Evolutionary conservation across 495 filamentous ascomycete species (phyloP).

Genomic region (Echria macrotheca): DNA sequence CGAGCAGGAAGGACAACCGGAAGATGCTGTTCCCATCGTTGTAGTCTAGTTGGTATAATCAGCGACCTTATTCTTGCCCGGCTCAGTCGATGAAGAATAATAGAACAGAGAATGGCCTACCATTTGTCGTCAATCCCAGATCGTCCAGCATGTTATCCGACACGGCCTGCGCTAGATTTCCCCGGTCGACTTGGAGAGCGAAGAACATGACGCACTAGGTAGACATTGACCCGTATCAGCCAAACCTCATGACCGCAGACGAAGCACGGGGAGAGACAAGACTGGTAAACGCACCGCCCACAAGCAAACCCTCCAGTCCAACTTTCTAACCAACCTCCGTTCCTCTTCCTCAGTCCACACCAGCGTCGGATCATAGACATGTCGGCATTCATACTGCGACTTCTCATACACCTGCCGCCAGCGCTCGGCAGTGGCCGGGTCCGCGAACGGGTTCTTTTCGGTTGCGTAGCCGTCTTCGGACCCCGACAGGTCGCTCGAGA

Average conservation of each 20-base stretch:
- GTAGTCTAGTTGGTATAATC: conserved; percentile 46
- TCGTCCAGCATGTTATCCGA: conserved; percentile 53
- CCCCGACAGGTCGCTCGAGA: conserved; percentile 4
- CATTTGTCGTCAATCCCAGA: conserved; percentile 49
- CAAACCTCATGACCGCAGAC: too few relatives aligned
- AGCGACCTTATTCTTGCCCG: conserved; percentile 16
- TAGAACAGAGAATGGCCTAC: too few relatives aligned
- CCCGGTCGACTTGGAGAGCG: conserved; percentile 52
- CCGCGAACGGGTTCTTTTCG: conserved; percentile 37
- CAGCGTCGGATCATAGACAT: conserved; percentile 47
- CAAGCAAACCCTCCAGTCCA: conserved; percentile 45
- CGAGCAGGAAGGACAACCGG: conserved; percentile 57
- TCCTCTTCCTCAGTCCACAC: conserved; percentile 53
- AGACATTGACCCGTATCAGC: too few relatives aligned
- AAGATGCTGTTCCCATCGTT: conserved; percentile 75
- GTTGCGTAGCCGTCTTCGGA: conserved; percentile 8
- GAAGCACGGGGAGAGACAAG: too few relatives aligned
- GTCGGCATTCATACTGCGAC: conserved; percentile 44
- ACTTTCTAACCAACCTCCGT: conserved; percentile 40
- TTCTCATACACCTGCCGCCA: conserved; percentile 45
- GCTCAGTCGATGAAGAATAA: neutral
- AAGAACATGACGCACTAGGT: conserved; percentile 53
- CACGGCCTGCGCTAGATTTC: conserved; percentile 51
- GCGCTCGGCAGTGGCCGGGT: conserved; percentile 41
- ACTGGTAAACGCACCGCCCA: too few relatives aligned